Conservation (phyloP, 257 asterid genomes). For the Nicotiana tabacum region DNA sequence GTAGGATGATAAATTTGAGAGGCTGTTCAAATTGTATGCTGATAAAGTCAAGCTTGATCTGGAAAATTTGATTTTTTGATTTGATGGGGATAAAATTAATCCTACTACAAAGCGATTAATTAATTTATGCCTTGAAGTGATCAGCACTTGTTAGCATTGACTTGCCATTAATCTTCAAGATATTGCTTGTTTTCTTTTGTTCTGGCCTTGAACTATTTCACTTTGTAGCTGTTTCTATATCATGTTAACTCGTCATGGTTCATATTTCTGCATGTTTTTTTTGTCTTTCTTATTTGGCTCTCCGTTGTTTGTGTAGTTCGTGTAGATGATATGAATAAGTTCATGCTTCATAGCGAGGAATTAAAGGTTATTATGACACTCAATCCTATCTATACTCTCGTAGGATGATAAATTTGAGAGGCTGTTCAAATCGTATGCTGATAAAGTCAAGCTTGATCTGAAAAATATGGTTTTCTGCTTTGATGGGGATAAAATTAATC, state of each 20-base stretch:
- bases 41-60: slow-evolving; percentile 54
- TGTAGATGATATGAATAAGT: not conserved
- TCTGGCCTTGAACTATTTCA: slow-evolving; percentile 2
- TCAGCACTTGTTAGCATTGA: not conserved
- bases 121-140: not conserved
- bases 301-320: slow-evolving; percentile 3
- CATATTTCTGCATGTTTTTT: not conserved
- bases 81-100: slow-evolving; percentile 76
- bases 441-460: slow-evolving; percentile 49
- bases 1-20: slow-evolving; percentile 83
- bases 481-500: slow-evolving; percentile 77
- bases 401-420: slow-evolving; percentile 86
- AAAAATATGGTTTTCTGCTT: slow-evolving; percentile 52
- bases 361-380: not conserved
- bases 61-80: slow-evolving; percentile 49
- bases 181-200: not conserved
- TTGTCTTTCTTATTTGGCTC: not conserved
- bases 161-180: not conserved
- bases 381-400: slow-evolving; percentile 15
- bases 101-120: slow-evolving; percentile 25
- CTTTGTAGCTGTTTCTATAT: not conserved
- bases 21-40: slow-evolving; percentile 71
- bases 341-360: not conserved
- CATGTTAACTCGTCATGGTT: not conserved
- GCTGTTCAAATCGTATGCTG: slow-evolving; percentile 73